Evolutionary conservation across 331 rosid species (phyloP).

Genomic region (Acacia concinna): DNA sequence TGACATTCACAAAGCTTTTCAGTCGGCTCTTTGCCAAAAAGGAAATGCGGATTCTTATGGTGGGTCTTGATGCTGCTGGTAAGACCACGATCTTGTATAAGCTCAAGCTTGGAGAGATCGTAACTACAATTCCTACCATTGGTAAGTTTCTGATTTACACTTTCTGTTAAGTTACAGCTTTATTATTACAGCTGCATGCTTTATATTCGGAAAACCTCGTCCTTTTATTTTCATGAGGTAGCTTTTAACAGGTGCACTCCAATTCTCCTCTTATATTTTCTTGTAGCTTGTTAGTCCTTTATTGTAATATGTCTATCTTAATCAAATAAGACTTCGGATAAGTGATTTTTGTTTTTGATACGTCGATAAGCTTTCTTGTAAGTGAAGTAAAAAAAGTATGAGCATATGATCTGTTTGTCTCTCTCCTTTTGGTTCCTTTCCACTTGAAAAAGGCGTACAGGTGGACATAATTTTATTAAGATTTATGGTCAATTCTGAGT

Average conservation of each 20-base stretch:
- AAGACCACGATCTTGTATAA: slow-evolving; percentile 87
- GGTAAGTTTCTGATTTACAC: slow-evolving; percentile 47
- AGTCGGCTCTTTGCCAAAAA: slow-evolving; percentile 90
- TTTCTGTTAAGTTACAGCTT: background rate
- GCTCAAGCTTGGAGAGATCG: slow-evolving; percentile 96
- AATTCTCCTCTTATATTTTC: background rate
- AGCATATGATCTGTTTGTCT: background rate
- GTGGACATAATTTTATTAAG: background rate
- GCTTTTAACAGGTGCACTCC: background rate
- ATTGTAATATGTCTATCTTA: background rate
- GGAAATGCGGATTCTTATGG: slow-evolving; percentile 91
- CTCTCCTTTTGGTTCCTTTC: background rate
- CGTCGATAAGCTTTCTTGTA: background rate
- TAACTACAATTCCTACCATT: slow-evolving; percentile 83
- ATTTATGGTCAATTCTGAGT: background rate
- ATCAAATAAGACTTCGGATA: background rate
- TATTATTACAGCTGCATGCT: background rate
- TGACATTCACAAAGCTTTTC: slow-evolving; percentile 83
- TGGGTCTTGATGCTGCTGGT: slow-evolving; percentile 95
- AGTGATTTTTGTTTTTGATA: background rate
- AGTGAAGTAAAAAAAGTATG: background rate
- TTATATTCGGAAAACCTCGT: background rate
- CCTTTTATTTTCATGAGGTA: background rate
- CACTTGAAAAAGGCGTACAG: background rate
- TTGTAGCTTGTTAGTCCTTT: background rate